phyloP scores from a whole-genome alignment of 495 filamentous ascomycete genomes.

The Penicillium riverlandense region DNA sequence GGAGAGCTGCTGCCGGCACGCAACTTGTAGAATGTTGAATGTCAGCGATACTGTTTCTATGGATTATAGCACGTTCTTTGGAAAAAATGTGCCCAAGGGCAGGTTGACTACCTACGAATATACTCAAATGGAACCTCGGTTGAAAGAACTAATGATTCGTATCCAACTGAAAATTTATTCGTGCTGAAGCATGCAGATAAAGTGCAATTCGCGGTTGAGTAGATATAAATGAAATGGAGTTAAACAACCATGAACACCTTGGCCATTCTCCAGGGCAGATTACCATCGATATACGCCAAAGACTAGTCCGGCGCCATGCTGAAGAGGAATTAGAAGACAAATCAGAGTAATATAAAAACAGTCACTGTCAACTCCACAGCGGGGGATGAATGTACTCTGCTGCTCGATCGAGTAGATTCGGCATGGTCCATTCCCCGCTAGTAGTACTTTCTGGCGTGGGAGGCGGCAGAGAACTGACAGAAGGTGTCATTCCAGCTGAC shows the following conservation, averaged over 20 bases:
- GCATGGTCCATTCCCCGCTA: constrained; percentile 41
- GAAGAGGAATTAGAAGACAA: constrained; percentile 1
- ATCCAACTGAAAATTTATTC: too few species aligned
- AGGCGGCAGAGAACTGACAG: constrained; percentile 33
- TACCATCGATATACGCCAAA: constrained; percentile 1
- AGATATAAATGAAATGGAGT: too few species aligned
- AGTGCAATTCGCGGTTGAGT: too few species aligned
- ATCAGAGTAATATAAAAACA: background rate
- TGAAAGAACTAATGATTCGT: too few species aligned
- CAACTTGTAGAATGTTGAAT: background rate
- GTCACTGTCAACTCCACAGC: constrained; percentile 30
- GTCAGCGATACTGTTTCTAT: too few species aligned
- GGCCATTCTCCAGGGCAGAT: background rate
- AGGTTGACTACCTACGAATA: too few species aligned
- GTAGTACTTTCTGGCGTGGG: constrained; percentile 42
- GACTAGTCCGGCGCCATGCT: constrained; percentile 8
- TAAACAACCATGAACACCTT: too few species aligned
- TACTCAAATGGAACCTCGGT: too few species aligned
- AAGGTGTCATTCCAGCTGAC: constrained; percentile 27
- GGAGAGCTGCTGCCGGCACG: constrained; percentile 39
- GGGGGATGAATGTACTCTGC: constrained; percentile 43
- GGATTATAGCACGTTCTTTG: too few species aligned
- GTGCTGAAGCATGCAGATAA: too few species aligned
- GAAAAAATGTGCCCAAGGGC: too few species aligned
- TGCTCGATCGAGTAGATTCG: constrained; percentile 38